Conservation (phyloP, 306 rosid genomes). For the Medicago lupulina region DNA sequence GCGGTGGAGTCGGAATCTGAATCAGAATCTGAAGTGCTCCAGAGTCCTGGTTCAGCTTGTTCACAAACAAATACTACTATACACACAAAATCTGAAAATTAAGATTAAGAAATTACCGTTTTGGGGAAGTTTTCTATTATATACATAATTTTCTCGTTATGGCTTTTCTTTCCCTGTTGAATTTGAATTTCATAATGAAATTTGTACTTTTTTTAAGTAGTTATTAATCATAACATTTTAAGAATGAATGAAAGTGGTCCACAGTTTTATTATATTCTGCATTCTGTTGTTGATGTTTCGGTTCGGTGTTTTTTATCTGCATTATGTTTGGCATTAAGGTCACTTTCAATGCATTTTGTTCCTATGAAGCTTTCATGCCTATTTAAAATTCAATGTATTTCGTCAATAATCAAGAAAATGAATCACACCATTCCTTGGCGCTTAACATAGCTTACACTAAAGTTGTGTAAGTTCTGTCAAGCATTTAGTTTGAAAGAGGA, state of each 20-base stretch:
- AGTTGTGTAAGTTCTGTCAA: too few relatives aligned
- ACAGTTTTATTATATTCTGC: background rate
- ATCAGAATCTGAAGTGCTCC: slow-evolving; percentile 47
- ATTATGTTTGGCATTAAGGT: background rate
- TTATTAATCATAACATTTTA: background rate
- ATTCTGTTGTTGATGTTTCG: background rate
- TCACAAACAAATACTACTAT: slow-evolving; percentile 47
- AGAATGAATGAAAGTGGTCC: slow-evolving; percentile 31
- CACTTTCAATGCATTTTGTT: too few relatives aligned
- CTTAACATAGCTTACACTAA: too few relatives aligned
- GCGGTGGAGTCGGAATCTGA: slow-evolving; percentile 44
- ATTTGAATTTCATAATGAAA: background rate
- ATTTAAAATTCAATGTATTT: too few relatives aligned
- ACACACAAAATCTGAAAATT: slow-evolving; percentile 35
- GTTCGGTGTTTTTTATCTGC: background rate
- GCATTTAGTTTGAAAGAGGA: too few relatives aligned
- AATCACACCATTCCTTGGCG: too few relatives aligned
- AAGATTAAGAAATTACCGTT: background rate
- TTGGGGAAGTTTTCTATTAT: slow-evolving; percentile 10
- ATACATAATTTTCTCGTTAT: slow-evolving; percentile 66
- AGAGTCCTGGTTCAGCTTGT: slow-evolving; percentile 64
- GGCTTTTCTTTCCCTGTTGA: background rate
- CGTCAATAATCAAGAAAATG: too few relatives aligned
- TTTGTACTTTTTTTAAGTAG: background rate
- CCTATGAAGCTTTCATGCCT: too few relatives aligned